These are phyloP conservation scores for Exophiala sp. DNA, from an alignment of 2,329 filamentous ascomycete species.

Conservation along the genomic window DNA sequence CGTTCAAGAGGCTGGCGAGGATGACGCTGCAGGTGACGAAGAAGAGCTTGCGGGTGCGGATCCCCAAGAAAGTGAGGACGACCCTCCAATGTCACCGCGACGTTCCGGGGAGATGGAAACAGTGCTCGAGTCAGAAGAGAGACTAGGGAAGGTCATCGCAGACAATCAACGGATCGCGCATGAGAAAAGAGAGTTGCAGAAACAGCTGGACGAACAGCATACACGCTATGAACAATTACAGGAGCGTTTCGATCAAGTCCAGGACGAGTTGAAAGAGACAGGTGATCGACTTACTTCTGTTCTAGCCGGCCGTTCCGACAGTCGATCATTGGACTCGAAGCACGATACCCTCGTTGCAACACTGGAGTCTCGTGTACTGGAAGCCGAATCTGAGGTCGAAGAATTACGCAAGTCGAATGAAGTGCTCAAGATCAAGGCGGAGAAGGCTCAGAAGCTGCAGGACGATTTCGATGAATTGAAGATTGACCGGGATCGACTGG, in stretches of 20 bases:
- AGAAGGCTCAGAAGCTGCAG: conserved; percentile 43
- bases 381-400: conserved; percentile 44
- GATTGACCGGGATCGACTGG: conserved; percentile 45
- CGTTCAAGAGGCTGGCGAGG: conserved; percentile 45
- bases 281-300: conserved; percentile 52
- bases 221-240: conserved; percentile 56
- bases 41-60: conserved; percentile 1
- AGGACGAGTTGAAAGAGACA: conserved; percentile 44
- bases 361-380: conserved; percentile 64
- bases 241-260: conserved; percentile 47
- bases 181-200: conserved; percentile 49
- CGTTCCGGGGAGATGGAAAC: conserved; percentile 34
- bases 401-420: conserved; percentile 44
- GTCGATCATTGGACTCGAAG: conserved; percentile 50
- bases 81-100: conserved; percentile 13
- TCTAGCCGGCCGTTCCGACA: conserved; percentile 46
- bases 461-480: conserved; percentile 50
- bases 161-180: conserved; percentile 57
- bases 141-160: conserved; percentile 46
- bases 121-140: conserved; percentile 48
- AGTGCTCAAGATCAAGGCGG: conserved; percentile 43
- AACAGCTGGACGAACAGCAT: conserved; percentile 53
- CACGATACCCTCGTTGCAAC: conserved; percentile 69
- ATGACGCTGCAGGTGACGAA: conserved; percentile 30
- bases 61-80: neutral